These are phyloP conservation scores for Auriscalpium microsporum DNA, from an alignment of 768 basidiomycete species.

Conservation along the genomic window DNA sequence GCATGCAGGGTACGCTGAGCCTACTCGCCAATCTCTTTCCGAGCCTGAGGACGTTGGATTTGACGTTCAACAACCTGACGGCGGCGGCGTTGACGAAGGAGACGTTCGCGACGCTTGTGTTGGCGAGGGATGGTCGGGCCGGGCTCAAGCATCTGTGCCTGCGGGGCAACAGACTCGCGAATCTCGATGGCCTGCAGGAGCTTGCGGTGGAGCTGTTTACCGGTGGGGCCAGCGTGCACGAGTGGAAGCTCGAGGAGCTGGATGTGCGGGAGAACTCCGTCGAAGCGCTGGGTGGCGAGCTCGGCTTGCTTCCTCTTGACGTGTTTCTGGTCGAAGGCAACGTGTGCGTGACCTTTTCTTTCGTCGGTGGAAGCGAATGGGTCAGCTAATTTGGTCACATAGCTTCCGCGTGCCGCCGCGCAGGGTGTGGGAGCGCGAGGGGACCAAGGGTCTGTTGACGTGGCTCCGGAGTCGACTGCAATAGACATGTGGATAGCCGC, in stretches of 20 bases:
- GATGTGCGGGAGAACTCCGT: conserved; percentile 81
- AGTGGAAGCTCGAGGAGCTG: conserved; percentile 74
- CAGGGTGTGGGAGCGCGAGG: conserved; percentile 81
- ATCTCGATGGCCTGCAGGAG: conserved; percentile 52
- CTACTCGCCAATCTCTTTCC: conserved; percentile 64
- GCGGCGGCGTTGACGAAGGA: conserved; percentile 41
- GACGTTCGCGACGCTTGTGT: conserved; percentile 41
- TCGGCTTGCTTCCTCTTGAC: conserved; percentile 71
- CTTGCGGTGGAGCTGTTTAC: conserved; percentile 54
- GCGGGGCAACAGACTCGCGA: conserved; percentile 57
- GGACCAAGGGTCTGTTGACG: conserved; percentile 70
- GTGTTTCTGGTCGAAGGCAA: conserved; percentile 83
- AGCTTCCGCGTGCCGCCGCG: conserved; percentile 79
- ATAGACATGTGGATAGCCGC: conserved; percentile 1
- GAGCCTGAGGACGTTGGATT: conserved; percentile 54
- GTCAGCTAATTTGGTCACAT: not conserved
- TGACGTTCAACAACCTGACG: conserved; percentile 69
- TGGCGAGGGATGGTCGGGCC: conserved; percentile 29
- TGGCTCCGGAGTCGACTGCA: conserved; percentile 76
- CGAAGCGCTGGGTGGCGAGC: conserved; percentile 53
- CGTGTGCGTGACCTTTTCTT: conserved; percentile 40
- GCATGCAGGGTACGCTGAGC: conserved; percentile 47
- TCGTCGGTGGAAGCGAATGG: not conserved
- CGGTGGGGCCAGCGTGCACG: conserved; percentile 34
- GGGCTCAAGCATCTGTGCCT: conserved; percentile 61